Percentiles rank a stretch among this genome's conserved stretches.
Evolutionary conservation across 106 monocot genomes (phyloP).

Genomic region (Hemerocallis citrina): DNA sequence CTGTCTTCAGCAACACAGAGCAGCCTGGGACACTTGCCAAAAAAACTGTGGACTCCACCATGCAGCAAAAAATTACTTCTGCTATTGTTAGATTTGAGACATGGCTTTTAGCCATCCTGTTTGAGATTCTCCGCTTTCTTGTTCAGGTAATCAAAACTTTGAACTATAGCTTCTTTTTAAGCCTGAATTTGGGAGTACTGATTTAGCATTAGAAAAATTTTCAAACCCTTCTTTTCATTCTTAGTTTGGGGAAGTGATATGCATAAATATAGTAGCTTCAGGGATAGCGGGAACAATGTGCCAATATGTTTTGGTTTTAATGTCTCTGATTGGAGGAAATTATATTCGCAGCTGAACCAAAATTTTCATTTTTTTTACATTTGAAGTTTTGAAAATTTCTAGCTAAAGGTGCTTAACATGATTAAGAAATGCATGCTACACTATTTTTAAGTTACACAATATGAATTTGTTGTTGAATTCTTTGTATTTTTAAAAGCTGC

Average conservation of each 20-base stretch:
- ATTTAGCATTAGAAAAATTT: neutral
- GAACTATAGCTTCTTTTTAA: neutral
- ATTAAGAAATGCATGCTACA: no score
- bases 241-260: neutral
- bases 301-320: no score
- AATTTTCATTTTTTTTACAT: neutral
- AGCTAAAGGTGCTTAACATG: neutral
- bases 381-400: neutral
- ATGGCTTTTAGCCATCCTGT: constrained; percentile 85
- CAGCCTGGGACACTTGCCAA: constrained; percentile 3
- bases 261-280: neutral
- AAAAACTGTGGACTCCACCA: constrained; percentile 16
- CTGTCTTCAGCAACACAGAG: constrained; percentile 27
- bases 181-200: neutral
- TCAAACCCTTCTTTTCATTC: neutral
- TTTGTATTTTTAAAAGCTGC: no score
- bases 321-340: no score
- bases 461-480: no score
- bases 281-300: no score
- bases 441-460: no score
- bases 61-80: constrained; percentile 34
- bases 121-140: constrained; percentile 74
- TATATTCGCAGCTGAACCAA: neutral
- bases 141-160: constrained; percentile 63
- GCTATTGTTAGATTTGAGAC: constrained; percentile 86